Conservation (phyloP, 768 basidiomycete genomes). For the Collybia mongolica region DNA sequence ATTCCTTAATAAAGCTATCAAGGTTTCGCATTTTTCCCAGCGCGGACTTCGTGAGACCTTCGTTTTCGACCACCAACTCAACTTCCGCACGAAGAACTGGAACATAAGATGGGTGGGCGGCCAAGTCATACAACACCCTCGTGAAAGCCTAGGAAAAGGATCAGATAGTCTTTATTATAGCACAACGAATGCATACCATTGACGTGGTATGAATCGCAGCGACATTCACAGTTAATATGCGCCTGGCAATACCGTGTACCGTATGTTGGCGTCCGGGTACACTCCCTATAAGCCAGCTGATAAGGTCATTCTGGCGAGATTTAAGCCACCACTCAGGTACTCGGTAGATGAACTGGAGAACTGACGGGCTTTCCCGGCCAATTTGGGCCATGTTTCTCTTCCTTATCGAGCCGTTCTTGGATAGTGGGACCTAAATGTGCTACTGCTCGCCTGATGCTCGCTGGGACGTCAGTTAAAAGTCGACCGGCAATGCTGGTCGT, state of each 20-base stretch:
- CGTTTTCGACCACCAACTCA: conserved; percentile 28
- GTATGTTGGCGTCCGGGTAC: conserved; percentile 29
- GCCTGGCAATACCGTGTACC: conserved; percentile 23
- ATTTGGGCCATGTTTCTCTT: conserved; percentile 24
- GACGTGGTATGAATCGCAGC: conserved; percentile 40
- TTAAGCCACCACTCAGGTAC: background rate
- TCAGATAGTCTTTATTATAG: background rate
- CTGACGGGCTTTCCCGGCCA: conserved; percentile 32
- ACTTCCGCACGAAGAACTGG: conserved; percentile 42
- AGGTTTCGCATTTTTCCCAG: conserved; percentile 39
- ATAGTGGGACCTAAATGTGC: conserved; percentile 27
- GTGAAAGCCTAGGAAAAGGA: conserved; percentile 29
- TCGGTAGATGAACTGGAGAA: background rate
- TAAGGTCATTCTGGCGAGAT: conserved; percentile 37
- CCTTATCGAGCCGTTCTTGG: conserved; percentile 27
- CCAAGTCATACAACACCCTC: conserved; percentile 35
- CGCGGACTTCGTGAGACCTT: conserved; percentile 35
- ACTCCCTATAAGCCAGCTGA: conserved; percentile 44
- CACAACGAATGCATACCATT: conserved; percentile 19
- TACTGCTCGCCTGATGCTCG: conserved; percentile 19
- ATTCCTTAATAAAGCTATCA: conserved; percentile 46
- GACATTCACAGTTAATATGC: conserved; percentile 34
- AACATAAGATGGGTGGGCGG: conserved; percentile 28
- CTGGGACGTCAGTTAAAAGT: conserved; percentile 19
- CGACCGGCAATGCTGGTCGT: conserved; percentile 14